Conservation (phyloP, 2,329 filamentous ascomycete genomes). For the Phialocephala subalpina region DNA sequence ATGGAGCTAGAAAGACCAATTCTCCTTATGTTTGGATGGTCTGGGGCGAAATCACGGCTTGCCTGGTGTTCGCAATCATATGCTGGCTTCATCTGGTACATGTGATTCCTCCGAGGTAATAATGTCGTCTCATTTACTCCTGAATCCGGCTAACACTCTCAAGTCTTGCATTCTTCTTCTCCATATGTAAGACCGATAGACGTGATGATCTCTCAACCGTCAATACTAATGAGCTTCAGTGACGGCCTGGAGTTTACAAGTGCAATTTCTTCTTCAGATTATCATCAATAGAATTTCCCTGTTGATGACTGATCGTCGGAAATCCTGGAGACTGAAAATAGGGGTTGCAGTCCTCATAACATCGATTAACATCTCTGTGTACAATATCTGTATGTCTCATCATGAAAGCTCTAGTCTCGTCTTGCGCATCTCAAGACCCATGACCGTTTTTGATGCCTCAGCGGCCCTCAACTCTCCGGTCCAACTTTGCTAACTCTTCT, state of each 20-base stretch:
- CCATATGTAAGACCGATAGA: slow-evolving; percentile 30
- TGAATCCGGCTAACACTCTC: neutral
- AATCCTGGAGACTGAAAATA: slow-evolving; percentile 52
- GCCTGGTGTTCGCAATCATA: slow-evolving; percentile 48
- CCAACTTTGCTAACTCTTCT: neutral
- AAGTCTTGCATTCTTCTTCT: slow-evolving; percentile 38
- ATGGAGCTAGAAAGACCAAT: slow-evolving; percentile 39
- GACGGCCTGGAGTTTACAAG: slow-evolving; percentile 48
- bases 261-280: slow-evolving; percentile 62
- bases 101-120: slow-evolving; percentile 45
- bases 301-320: slow-evolving; percentile 51
- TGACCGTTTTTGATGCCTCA: neutral
- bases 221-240: slow-evolving; percentile 21
- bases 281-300: slow-evolving; percentile 62
- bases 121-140: neutral
- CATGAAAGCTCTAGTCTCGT: no score
- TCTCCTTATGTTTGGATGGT: slow-evolving; percentile 52
- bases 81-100: slow-evolving; percentile 51
- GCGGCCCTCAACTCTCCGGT: neutral
- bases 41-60: slow-evolving; percentile 54
- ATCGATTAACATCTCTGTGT: slow-evolving; percentile 60
- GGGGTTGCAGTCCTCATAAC: slow-evolving; percentile 49
- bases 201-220: neutral
- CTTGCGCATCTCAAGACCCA: no score
- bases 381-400: slow-evolving; percentile 52